Evolutionary conservation across 345 rosid species (phyloP).

Genomic region (Camelina sativa): DNA sequence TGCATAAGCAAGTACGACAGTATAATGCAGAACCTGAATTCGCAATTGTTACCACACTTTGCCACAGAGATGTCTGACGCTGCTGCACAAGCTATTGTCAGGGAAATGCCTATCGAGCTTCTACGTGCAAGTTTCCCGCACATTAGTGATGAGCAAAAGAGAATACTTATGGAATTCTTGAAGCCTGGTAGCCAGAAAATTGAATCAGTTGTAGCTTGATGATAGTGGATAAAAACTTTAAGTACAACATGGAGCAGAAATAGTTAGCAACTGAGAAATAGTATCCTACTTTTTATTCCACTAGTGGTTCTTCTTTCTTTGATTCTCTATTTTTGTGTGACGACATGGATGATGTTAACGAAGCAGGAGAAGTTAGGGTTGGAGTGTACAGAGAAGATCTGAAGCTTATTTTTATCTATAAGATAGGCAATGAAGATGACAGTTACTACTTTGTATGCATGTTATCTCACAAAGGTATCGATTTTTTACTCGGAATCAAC

Average conservation of each 20-base stretch:
- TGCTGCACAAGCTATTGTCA: slow-evolving; percentile 74
- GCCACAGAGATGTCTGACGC: slow-evolving; percentile 49
- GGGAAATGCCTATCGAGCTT: slow-evolving; percentile 86
- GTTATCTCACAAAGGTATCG: neutral
- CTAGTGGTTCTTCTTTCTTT: neutral
- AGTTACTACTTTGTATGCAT: neutral
- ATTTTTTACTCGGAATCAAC: neutral
- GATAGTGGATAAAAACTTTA: neutral
- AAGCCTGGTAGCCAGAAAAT: slow-evolving; percentile 57
- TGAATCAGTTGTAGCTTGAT: slow-evolving; percentile 14
- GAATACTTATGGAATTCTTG: slow-evolving; percentile 71
- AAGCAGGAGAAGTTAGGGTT: slow-evolving; percentile 24
- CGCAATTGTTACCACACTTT: slow-evolving; percentile 47
- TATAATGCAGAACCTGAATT: slow-evolving; percentile 64
- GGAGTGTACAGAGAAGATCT: slow-evolving; percentile 26
- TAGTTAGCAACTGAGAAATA: slow-evolving; percentile 19
- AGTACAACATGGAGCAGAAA: slow-evolving; percentile 14
- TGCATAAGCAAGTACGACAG: slow-evolving; percentile 78
- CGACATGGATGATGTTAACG: slow-evolving; percentile 11
- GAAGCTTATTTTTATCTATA: neutral
- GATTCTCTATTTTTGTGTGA: neutral
- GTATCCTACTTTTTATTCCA: neutral
- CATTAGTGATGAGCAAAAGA: slow-evolving; percentile 65
- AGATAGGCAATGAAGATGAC: slow-evolving; percentile 27
- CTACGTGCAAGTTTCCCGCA: slow-evolving; percentile 79